Conservation (phyloP, 2,329 filamentous ascomycete species). For the Thyridium curvatum region DNA sequence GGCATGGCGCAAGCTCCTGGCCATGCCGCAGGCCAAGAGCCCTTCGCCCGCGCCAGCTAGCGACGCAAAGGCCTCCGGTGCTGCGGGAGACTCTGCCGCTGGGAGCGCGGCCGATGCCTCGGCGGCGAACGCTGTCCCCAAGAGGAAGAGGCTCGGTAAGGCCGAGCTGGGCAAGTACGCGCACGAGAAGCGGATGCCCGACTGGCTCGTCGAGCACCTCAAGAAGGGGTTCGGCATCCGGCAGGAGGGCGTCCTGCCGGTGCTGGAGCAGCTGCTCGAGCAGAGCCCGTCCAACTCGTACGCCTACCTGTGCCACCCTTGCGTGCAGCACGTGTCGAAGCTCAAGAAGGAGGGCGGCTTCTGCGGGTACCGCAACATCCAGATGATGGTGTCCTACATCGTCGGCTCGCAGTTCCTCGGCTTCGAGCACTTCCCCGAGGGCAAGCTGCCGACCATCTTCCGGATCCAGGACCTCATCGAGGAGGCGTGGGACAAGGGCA, state of each 20-base stretch:
- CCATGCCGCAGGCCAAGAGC: conserved; percentile 6
- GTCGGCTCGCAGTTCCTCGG: conserved; percentile 52
- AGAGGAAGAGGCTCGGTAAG: conserved; percentile 29
- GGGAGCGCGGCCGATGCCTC: conserved; percentile 1
- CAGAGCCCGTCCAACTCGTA: conserved; percentile 58
- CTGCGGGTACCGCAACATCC: conserved; percentile 92
- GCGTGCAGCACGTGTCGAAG: conserved; percentile 75
- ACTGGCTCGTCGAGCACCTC: conserved; percentile 58
- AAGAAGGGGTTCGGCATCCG: conserved; percentile 50
- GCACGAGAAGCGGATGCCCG: conserved; percentile 68
- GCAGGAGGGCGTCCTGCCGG: conserved; percentile 55
- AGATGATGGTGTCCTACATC: conserved; percentile 81
- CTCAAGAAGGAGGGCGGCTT: conserved; percentile 77
- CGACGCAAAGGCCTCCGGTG: not conserved
- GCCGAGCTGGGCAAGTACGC: conserved; percentile 66
- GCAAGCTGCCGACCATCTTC: conserved; percentile 67
- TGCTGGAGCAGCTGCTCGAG: conserved; percentile 57
- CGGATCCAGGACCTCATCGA: conserved; percentile 84
- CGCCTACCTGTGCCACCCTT: conserved; percentile 74
- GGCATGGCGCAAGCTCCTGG: conserved; percentile 21
- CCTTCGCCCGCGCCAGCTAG: not conserved
- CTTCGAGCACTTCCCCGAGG: conserved; percentile 47
- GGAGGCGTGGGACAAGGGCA: conserved; percentile 77
- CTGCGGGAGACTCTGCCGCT: not conserved
- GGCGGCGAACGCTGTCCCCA: conserved; percentile 5